Conservation (phyloP, 1,284 basidiomycete species). For the Fistulina hepatica region DNA sequence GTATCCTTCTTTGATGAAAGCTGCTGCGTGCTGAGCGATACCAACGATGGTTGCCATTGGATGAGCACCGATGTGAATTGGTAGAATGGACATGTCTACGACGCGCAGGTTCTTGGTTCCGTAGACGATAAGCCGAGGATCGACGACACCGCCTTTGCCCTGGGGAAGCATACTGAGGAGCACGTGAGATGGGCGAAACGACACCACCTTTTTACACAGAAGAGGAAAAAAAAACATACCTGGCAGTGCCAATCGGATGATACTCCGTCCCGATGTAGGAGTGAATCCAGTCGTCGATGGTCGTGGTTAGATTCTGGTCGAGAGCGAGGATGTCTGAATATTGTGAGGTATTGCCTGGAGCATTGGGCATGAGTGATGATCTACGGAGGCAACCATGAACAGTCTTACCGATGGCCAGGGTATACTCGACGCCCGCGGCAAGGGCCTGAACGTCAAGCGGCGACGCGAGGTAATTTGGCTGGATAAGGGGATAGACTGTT, state of each 20-base stretch:
- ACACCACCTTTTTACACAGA: conserved; percentile 33
- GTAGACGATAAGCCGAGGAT: conserved; percentile 23
- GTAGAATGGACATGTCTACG: conserved; percentile 30
- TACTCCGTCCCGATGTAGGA: too few species aligned
- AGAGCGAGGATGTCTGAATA: too few species aligned
- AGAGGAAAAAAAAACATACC: conserved; percentile 14
- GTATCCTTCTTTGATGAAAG: not conserved
- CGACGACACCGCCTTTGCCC: not conserved
- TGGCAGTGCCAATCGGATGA: not conserved
- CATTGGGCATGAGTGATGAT: too few species aligned
- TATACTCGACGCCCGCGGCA: conserved; percentile 34
- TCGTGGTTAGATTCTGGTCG: too few species aligned
- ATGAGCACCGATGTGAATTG: conserved; percentile 27
- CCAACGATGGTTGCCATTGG: conserved; percentile 13
- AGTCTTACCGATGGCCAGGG: conserved; percentile 32
- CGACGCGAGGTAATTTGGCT: conserved; percentile 39
- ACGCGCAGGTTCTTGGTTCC: conserved; percentile 35
- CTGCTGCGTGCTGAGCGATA: not conserved
- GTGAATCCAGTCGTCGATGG: too few species aligned
- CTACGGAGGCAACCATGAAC: too few species aligned
- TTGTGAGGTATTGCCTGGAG: too few species aligned
- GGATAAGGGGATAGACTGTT: conserved; percentile 33
- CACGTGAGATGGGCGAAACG: conserved; percentile 34
- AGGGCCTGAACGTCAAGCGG: conserved; percentile 39
- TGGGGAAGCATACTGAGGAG: not conserved